A percentile compares a stretch with the other conserved stretches of the same genome.
phyloP scores from a whole-genome alignment of 2,329 filamentous ascomycete genomes.

The Pleomassaria siparia region DNA sequence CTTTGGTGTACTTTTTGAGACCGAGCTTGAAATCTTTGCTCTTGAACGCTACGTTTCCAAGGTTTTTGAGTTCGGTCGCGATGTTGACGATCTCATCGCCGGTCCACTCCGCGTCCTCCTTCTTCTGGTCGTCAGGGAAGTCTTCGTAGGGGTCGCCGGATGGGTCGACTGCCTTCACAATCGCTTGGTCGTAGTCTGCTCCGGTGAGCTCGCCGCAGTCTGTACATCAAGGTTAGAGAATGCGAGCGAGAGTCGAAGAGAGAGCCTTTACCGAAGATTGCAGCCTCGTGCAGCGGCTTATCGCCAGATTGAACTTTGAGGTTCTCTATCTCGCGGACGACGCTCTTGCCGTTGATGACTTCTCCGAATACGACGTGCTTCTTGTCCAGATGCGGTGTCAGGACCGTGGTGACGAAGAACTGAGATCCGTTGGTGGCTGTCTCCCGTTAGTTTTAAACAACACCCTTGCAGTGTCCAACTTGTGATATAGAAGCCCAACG shows the following conservation, averaged over 20 bases:
- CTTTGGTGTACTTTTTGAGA: constrained; percentile 93
- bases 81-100: constrained; percentile 74
- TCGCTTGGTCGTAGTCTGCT: constrained; percentile 66
- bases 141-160: constrained; percentile 94
- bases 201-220: constrained; percentile 86
- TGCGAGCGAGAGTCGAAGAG: neutral
- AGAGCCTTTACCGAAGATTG: constrained; percentile 57
- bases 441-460: neutral
- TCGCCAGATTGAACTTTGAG: constrained; percentile 72
- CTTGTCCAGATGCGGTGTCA: constrained; percentile 90
- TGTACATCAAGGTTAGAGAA: constrained; percentile 20
- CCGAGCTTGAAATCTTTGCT: constrained; percentile 67
- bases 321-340: constrained; percentile 89
- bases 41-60: constrained; percentile 93
- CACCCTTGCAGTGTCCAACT: no score
- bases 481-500: constrained; percentile 10
- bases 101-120: constrained; percentile 59
- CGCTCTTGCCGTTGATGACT: constrained; percentile 87
- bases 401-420: constrained; percentile 96
- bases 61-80: constrained; percentile 82
- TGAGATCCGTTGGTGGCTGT: constrained; percentile 91
- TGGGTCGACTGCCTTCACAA: constrained; percentile 70
- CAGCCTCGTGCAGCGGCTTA: constrained; percentile 73
- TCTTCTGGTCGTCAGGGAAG: constrained; percentile 80
- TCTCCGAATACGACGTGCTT: constrained; percentile 99